Conservation (phyloP, 441 rosid species). For the Pelargonium australe region DNA sequence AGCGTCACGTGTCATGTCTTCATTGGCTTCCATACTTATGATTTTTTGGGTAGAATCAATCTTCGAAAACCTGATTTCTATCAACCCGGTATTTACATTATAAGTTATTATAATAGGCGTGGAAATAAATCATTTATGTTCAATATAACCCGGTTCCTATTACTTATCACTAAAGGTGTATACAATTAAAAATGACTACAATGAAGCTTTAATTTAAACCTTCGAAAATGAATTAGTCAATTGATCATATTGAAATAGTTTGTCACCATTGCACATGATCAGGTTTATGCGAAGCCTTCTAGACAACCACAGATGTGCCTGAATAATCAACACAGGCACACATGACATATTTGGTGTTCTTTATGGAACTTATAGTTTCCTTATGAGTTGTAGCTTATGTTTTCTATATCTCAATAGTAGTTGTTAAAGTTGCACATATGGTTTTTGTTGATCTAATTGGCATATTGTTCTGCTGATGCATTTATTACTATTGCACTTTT, state of each 20-base stretch:
- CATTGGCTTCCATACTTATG: no score
- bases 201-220: neutral
- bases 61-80: neutral
- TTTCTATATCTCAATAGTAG: constrained; percentile 1
- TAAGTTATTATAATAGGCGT: neutral
- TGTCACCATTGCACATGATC: no score
- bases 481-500: neutral
- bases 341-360: no score
- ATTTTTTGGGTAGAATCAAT: no score
- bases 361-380: no score
- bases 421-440: neutral
- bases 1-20: no score
- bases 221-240: neutral
- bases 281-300: no score
- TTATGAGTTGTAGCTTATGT: neutral
- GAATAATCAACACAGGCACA: no score
- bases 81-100: neutral
- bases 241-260: no score
- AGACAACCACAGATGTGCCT: no score
- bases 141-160: neutral
- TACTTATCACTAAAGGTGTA: constrained; percentile 1
- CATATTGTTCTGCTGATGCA: neutral
- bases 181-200: neutral
- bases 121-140: neutral
- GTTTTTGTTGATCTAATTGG: constrained; percentile 1